A percentile compares a stretch with the other conserved stretches of the same genome.
phyloP scores from a whole-genome alignment of 345 rosid species.

The Citrus reticulata region DNA sequence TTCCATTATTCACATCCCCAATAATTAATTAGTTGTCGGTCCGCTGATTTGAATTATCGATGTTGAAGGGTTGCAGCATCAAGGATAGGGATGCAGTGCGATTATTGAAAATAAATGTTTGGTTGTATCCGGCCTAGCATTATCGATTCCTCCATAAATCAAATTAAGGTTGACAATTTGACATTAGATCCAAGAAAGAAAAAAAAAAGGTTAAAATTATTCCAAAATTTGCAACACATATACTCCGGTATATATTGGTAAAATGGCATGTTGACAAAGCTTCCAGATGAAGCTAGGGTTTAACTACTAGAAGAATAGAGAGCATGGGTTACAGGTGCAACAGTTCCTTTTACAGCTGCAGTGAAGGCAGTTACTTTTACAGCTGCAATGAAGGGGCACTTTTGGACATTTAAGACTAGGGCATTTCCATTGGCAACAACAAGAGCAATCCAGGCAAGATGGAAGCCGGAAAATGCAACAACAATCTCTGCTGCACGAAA shows the following conservation, averaged over 20 bases:
- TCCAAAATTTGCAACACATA: background rate
- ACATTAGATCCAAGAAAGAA: no score
- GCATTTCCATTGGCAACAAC: conserved; percentile 49
- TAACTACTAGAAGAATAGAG: conserved; percentile 41
- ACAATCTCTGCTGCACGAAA: conserved; percentile 36
- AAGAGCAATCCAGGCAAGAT: conserved; percentile 45
- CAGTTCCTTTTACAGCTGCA: conserved; percentile 44
- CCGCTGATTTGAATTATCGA: conserved; percentile 11
- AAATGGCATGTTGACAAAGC: conserved; percentile 14
- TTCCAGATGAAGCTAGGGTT: conserved; percentile 6
- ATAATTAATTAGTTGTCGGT: conserved; percentile 20
- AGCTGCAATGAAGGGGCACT: conserved; percentile 38
- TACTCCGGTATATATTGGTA: background rate
- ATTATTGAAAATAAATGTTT: background rate
- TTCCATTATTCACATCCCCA: conserved; percentile 16
- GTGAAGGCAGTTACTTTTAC: conserved; percentile 40
- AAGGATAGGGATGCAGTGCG: background rate
- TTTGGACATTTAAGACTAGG: conserved; percentile 54
- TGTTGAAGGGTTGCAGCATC: background rate
- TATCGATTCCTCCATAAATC: background rate
- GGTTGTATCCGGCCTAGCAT: background rate
- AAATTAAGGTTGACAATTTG: no score
- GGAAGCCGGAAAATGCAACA: conserved; percentile 48
- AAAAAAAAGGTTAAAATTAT: background rate
- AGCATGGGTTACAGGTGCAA: conserved; percentile 51